phyloP scores from a whole-genome alignment of 164 flowering plant genomes.

The grape (Vitis vinifera) region DNA sequence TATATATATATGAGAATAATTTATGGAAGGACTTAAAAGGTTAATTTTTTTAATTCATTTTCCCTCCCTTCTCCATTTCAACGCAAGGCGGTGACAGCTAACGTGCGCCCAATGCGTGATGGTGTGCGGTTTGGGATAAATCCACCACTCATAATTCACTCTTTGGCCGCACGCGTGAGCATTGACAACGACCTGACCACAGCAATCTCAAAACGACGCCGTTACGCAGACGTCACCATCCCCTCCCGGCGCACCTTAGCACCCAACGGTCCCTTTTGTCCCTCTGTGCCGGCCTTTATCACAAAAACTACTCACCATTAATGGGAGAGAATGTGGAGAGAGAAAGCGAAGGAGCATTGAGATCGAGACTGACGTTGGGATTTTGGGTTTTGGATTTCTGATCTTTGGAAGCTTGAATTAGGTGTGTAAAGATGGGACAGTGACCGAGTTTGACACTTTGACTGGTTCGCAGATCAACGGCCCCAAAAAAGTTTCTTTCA shows the following conservation, averaged over 20 bases:
- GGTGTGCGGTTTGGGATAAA: no score
- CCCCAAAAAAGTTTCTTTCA: neutral
- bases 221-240: neutral
- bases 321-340: neutral
- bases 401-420: neutral
- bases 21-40: no score
- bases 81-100: no score
- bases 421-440: neutral
- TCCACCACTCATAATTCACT: no score
- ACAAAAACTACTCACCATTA: neutral
- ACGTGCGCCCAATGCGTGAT: no score
- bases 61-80: no score
- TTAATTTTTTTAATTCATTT: no score
- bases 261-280: constrained; percentile 9
- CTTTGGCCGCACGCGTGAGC: no score
- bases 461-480: constrained; percentile 2
- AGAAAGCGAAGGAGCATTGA: neutral
- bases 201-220: constrained; percentile 6
- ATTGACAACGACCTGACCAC: constrained; percentile 7
- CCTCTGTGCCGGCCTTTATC: neutral
- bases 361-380: neutral
- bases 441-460: neutral
- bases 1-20: no score
- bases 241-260: constrained; percentile 20
- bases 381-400: no score